These are phyloP conservation scores for Vickermania spadyakhi DNA, from an alignment of 208 protist species.

Conservation along the genomic window DNA sequence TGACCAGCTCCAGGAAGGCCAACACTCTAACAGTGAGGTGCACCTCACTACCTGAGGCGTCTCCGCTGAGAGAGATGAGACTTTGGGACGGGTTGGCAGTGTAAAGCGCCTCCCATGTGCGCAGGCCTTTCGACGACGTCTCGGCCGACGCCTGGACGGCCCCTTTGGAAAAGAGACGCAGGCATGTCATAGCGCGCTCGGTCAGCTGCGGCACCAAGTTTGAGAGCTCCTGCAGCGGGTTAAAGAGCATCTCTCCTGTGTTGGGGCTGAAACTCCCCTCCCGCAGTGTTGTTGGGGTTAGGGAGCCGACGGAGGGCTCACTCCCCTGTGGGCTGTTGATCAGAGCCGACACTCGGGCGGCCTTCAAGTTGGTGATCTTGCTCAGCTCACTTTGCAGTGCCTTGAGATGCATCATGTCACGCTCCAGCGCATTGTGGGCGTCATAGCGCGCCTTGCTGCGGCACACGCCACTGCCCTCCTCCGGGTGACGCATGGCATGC, in stretches of 20 bases:
- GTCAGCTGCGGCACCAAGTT: not conserved
- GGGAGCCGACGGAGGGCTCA: not conserved
- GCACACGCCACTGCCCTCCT: too few species aligned
- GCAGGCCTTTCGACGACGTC: not conserved
- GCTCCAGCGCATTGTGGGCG: conserved; percentile 17
- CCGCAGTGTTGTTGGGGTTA: not conserved
- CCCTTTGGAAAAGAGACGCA: not conserved
- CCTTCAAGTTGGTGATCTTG: not conserved
- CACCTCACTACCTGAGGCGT: too few species aligned
- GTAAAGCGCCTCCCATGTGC: too few species aligned
- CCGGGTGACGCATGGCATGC: too few species aligned
- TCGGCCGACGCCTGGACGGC: not conserved
- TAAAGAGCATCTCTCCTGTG: not conserved
- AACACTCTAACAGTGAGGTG: too few species aligned
- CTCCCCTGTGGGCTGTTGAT: not conserved
- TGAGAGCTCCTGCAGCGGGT: not conserved
- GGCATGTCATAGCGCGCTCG: not conserved
- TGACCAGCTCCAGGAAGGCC: not conserved
- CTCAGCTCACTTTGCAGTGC: not conserved
- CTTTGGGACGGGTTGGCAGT: too few species aligned
- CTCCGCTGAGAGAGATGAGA: too few species aligned
- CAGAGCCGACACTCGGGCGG: not conserved
- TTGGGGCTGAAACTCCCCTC: not conserved
- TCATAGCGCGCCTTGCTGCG: conserved; percentile 2
- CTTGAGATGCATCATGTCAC: conserved; percentile 8